phyloP scores from a whole-genome alignment of 805 yeast species.

The Monosporozyma siamensis region DNA sequence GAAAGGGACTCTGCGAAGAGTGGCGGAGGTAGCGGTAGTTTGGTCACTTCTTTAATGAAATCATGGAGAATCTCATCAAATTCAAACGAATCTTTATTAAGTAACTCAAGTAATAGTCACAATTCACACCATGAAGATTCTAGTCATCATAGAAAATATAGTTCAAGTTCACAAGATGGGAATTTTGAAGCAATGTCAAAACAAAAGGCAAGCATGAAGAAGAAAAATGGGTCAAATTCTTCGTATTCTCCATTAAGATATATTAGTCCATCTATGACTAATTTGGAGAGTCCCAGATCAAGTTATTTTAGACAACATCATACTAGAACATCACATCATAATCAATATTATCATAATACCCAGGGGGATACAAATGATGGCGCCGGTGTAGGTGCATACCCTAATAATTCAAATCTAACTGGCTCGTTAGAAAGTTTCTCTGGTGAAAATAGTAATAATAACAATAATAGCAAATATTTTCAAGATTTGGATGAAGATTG shows the following conservation, averaged over 20 bases:
- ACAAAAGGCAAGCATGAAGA: slow-evolving; percentile 15
- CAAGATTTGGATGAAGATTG: slow-evolving; percentile 84
- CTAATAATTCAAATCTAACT: neutral
- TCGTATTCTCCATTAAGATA: slow-evolving; percentile 23
- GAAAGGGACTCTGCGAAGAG: slow-evolving; percentile 15
- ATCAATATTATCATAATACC: slow-evolving; percentile 10
- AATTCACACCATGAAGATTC: neutral
- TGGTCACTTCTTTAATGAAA: slow-evolving; percentile 23
- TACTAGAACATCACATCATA: slow-evolving; percentile 9
- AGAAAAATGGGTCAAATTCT: slow-evolving; percentile 1
- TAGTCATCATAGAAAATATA: slow-evolving; percentile 2
- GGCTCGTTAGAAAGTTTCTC: neutral
- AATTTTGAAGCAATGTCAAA: slow-evolving; percentile 26
- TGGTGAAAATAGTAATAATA: slow-evolving; percentile 3
- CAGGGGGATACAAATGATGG: slow-evolving; percentile 2
- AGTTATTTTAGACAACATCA: slow-evolving; percentile 9
- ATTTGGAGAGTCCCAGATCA: slow-evolving; percentile 14
- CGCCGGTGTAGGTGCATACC: no score
- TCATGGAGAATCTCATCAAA: slow-evolving; percentile 24
- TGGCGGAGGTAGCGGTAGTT: no score
- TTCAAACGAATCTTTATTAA: neutral
- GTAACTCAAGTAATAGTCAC: neutral
- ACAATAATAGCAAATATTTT: slow-evolving; percentile 34
- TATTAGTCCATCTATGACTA: slow-evolving; percentile 11
- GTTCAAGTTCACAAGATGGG: slow-evolving; percentile 10